These are phyloP conservation scores for Amaranthus cruentus DNA, from an alignment of 148 eudicot species.

Conservation along the genomic window DNA sequence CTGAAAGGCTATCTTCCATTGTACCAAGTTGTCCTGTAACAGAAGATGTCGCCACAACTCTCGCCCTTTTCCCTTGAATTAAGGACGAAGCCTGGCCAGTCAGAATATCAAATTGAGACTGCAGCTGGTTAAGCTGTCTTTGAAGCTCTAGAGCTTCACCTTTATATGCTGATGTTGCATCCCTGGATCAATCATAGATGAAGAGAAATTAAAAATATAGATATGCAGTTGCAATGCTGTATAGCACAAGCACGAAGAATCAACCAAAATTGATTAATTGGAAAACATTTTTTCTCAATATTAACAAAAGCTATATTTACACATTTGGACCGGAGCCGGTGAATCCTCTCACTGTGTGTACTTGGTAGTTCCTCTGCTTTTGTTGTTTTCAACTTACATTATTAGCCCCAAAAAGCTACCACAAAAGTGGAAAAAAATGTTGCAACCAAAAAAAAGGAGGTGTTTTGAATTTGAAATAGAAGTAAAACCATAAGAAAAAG, in stretches of 20 bases:
- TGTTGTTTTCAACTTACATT: too few relatives aligned
- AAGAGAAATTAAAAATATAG: too few relatives aligned
- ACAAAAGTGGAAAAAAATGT: too few relatives aligned
- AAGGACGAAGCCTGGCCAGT: constrained; percentile 80
- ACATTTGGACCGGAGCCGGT: not conserved
- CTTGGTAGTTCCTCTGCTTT: too few relatives aligned
- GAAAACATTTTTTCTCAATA: not conserved
- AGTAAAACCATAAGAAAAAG: not conserved
- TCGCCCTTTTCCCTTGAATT: constrained; percentile 88
- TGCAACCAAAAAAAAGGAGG: too few relatives aligned
- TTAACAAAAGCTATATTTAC: not conserved
- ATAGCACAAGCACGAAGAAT: not conserved
- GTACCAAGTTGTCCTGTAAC: constrained; percentile 76
- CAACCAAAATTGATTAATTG: not conserved
- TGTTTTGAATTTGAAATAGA: too few relatives aligned
- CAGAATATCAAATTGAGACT: constrained; percentile 85
- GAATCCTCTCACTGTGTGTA: not conserved
- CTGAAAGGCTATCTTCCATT: constrained; percentile 79
- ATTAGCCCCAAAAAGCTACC: too few relatives aligned
- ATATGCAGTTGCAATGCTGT: not conserved
- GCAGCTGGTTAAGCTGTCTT: constrained; percentile 82
- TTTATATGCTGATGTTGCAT: constrained; percentile 71
- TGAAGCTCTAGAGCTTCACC: constrained; percentile 82
- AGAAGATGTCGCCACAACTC: constrained; percentile 79
- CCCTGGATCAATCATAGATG: constrained; percentile 37